A percentile compares a stretch with the other conserved stretches of the same genome.
Conservation (phyloP, 179 eudicot species). For the Silene noctiflora region DNA sequence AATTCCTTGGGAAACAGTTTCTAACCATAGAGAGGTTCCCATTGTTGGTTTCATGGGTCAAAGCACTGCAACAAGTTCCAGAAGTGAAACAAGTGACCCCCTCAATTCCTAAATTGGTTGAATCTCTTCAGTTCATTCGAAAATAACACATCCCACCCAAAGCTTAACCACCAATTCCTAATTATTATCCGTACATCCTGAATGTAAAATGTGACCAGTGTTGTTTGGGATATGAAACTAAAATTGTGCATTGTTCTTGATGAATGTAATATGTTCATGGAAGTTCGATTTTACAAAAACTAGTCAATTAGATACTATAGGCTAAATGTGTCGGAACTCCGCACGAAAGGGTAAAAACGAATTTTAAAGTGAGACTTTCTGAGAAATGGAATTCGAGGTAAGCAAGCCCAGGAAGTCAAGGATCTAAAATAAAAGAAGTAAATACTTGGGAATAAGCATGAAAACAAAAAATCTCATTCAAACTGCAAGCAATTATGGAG, state of each 20-base stretch:
- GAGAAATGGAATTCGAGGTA: not conserved
- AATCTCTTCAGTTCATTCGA: constrained; percentile 7
- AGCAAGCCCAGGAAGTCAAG: not conserved
- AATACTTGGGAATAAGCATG: not conserved
- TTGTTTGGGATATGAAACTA: not conserved
- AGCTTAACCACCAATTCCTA: constrained; percentile 1
- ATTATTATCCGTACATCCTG: no score
- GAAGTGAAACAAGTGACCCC: constrained; percentile 26
- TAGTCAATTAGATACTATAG: not conserved
- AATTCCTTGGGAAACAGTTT: constrained; percentile 17
- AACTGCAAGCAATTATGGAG: not conserved
- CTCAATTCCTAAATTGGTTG: constrained; percentile 16
- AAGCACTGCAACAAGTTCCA: constrained; percentile 21
- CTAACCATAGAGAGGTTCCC: constrained; percentile 28
- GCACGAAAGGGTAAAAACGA: not conserved
- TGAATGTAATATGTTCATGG: not conserved
- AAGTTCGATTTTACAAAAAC: not conserved
- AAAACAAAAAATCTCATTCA: not conserved
- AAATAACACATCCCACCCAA: constrained; percentile 10
- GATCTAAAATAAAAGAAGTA: not conserved
- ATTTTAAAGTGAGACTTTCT: not conserved
- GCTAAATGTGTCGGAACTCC: not conserved
- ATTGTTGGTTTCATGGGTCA: constrained; percentile 21
- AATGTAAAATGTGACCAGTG: not conserved
- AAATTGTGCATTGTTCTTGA: not conserved